Evolutionary conservation across 2,329 filamentous ascomycete genomes (phyloP).

Genomic region (Chrysoporthe deuterocubensis): DNA sequence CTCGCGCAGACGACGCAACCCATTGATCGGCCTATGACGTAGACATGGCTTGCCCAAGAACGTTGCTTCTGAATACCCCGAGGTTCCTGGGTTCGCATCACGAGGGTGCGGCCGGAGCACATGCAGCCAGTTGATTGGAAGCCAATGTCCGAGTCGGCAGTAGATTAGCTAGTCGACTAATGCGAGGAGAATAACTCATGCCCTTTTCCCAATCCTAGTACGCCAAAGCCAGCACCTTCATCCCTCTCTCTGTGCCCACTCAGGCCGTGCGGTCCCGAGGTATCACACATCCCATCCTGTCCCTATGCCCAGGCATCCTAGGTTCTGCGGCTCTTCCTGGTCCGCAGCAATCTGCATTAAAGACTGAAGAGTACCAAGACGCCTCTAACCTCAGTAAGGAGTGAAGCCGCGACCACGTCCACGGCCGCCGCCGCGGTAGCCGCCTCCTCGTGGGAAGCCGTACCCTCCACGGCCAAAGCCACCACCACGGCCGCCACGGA

Average conservation of each 20-base stretch:
- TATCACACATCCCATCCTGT: slow-evolving; percentile 15
- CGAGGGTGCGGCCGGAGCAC: not conserved
- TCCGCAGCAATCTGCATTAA: not conserved
- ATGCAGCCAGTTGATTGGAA: not conserved
- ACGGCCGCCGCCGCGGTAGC: slow-evolving; percentile 64
- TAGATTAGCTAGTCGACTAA: slow-evolving; percentile 9
- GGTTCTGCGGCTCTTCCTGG: slow-evolving; percentile 19
- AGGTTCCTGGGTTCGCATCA: not conserved
- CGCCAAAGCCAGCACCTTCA: slow-evolving; percentile 26
- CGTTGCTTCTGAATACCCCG: not conserved
- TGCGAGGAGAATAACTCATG: slow-evolving; percentile 15
- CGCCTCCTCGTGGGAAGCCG: slow-evolving; percentile 46
- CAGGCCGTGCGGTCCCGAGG: slow-evolving; percentile 6
- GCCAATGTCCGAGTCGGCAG: slow-evolving; percentile 7
- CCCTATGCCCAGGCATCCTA: not conserved
- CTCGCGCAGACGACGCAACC: not conserved
- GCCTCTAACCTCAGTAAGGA: slow-evolving; percentile 58
- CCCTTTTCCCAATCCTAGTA: slow-evolving; percentile 23
- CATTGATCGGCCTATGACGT: slow-evolving; percentile 16
- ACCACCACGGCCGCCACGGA: slow-evolving; percentile 56
- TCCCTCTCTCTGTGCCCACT: slow-evolving; percentile 15
- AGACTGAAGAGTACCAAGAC: slow-evolving; percentile 1
- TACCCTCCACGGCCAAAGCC: slow-evolving; percentile 59
- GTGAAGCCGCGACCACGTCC: slow-evolving; percentile 62
- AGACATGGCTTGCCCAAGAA: not conserved